Percentiles rank a stretch among this genome's conserved stretches.
These are phyloP conservation scores for Cochliopodium minus DNA, from an alignment of 208 protist species.

Conservation along the genomic window DNA sequence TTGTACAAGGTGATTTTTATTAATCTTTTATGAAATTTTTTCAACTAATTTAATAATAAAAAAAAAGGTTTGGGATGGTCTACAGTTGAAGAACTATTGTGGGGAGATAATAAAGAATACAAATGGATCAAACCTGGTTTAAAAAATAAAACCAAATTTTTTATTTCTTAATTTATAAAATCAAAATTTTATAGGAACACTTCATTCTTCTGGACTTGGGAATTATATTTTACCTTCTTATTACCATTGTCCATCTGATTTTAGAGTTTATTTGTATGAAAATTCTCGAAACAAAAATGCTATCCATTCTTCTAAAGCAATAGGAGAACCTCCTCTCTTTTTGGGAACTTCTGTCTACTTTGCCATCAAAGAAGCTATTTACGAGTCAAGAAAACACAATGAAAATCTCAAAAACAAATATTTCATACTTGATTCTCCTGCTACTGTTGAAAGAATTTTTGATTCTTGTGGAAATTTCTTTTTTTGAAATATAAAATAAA, in stretches of 20 bases:
- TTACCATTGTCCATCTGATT: conserved; percentile 47
- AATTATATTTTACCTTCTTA: conserved; percentile 48
- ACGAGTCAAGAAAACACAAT: conserved; percentile 25
- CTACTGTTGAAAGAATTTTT: conserved; percentile 39
- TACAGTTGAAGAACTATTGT: background rate
- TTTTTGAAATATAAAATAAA: too few species aligned
- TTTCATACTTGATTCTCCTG: conserved; percentile 34
- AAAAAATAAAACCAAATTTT: too few species aligned
- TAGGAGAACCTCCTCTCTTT: conserved; percentile 67
- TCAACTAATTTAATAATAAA: too few species aligned
- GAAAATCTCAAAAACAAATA: conserved; percentile 16
- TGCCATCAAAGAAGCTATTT: conserved; percentile 51
- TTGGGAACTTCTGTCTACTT: conserved; percentile 43
- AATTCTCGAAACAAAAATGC: conserved; percentile 31
- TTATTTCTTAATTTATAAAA: too few species aligned
- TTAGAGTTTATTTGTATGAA: conserved; percentile 47
- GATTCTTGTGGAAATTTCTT: too few species aligned
- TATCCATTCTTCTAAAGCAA: conserved; percentile 33
- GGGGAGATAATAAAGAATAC: background rate
- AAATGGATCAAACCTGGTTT: background rate
- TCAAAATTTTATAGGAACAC: too few species aligned
- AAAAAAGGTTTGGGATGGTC: conserved; percentile 38
- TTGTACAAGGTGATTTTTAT: too few species aligned
- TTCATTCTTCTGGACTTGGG: background rate
- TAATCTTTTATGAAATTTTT: too few species aligned